Evolutionary conservation across 2,329 filamentous ascomycete genomes (phyloP).

Genomic region (Cercospora sp.): DNA sequence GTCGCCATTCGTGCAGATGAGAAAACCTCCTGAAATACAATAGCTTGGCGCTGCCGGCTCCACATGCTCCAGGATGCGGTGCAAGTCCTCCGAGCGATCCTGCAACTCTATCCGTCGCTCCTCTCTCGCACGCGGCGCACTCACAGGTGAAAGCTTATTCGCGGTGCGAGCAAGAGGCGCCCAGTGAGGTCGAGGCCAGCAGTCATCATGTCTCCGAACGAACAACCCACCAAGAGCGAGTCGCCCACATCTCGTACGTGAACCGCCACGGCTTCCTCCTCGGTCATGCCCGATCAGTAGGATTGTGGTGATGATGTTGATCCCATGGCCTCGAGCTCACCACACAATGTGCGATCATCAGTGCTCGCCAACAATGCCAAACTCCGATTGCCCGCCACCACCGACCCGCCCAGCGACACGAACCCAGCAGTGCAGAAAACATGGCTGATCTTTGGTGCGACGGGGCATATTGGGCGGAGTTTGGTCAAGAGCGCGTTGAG

Average conservation of each 20-base stretch:
- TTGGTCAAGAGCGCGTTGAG: constrained; percentile 79
- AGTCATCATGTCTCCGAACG: constrained; percentile 4
- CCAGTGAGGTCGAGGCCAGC: not conserved
- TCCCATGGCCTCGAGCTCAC: constrained; percentile 22
- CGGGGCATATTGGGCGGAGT: constrained; percentile 93
- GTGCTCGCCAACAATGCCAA: constrained; percentile 30
- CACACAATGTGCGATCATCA: constrained; percentile 10
- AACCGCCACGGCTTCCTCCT: not conserved
- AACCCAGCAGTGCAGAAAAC: constrained; percentile 73
- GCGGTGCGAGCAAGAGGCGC: not conserved
- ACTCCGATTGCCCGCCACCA: constrained; percentile 72
- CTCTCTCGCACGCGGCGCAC: not conserved
- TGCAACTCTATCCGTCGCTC: not conserved
- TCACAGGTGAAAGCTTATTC: not conserved
- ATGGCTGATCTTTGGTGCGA: constrained; percentile 96
- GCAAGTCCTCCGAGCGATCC: not conserved
- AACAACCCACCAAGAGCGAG: not conserved
- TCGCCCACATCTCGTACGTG: constrained; percentile 12
- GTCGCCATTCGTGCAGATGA: not conserved
- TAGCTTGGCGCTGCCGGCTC: not conserved
- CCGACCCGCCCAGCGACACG: constrained; percentile 74
- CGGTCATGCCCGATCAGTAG: not conserved
- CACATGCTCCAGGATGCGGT: not conserved
- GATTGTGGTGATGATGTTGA: not conserved
- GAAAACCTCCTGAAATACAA: not conserved